A percentile compares a stretch with the other conserved stretches of the same genome.
Evolutionary conservation across 2,329 filamentous ascomycete species (phyloP).

Genomic region (Talaromyces sp.): DNA sequence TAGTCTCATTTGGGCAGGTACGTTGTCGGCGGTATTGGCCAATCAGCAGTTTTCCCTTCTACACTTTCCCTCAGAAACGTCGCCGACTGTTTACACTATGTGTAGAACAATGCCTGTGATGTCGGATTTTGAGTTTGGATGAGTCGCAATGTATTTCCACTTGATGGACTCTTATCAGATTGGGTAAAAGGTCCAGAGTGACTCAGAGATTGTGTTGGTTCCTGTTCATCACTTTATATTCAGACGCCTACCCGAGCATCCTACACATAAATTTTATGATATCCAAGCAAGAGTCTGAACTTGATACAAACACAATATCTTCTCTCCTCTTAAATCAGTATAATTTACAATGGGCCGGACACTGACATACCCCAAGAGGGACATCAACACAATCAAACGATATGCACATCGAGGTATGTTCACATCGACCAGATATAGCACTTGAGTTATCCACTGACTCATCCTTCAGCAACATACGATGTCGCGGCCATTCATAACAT

Average conservation of each 20-base stretch:
- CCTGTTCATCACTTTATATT: neutral
- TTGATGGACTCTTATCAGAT: neutral
- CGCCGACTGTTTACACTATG: neutral
- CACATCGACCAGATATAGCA: neutral
- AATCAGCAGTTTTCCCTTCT: neutral
- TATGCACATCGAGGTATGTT: conserved; percentile 60
- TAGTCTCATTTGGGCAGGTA: neutral
- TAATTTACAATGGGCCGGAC: conserved; percentile 38
- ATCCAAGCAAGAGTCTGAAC: too few relatives aligned
- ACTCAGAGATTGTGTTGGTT: neutral
- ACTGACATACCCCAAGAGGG: conserved; percentile 59
- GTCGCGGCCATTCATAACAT: conserved; percentile 69
- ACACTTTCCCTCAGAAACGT: neutral
- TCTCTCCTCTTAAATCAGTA: neutral
- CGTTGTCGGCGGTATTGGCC: neutral
- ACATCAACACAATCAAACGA: conserved; percentile 64
- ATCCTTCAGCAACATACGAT: conserved; percentile 63
- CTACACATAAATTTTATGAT: neutral
- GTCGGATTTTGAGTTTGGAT: too few relatives aligned
- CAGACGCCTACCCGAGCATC: neutral
- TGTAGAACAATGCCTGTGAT: neutral
- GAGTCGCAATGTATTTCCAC: neutral
- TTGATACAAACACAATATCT: too few relatives aligned
- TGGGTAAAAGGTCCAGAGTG: neutral
- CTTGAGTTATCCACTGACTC: neutral